Conservation (phyloP, 2,329 filamentous ascomycete genomes). For the Hypoxylon sp. region DNA sequence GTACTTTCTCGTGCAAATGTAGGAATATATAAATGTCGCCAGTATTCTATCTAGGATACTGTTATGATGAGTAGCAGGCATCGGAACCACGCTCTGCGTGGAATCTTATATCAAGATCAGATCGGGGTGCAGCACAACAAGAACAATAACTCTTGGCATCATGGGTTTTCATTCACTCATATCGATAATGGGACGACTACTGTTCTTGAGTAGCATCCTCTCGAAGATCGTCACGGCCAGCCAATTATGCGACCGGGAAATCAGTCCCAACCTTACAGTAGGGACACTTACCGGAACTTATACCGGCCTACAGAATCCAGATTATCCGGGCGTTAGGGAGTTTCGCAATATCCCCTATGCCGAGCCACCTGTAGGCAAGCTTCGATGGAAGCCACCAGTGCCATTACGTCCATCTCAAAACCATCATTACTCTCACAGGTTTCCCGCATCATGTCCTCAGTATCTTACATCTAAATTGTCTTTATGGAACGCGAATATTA, state of each 20-base stretch:
- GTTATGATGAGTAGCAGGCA: not conserved
- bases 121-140: not conserved
- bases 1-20: not conserved
- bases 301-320: conserved; percentile 44
- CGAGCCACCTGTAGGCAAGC: conserved; percentile 66
- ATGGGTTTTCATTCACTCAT: conserved; percentile 14
- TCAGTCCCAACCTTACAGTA: conserved; percentile 44
- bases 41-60: conserved; percentile 2
- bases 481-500: conserved; percentile 50
- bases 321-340: conserved; percentile 47
- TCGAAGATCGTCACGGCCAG: conserved; percentile 15
- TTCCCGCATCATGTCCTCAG: conserved; percentile 53
- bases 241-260: conserved; percentile 11
- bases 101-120: not conserved
- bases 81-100: not conserved
- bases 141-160: conserved; percentile 19
- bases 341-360: conserved; percentile 67
- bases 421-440: conserved; percentile 46
- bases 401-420: conserved; percentile 46
- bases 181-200: conserved; percentile 29
- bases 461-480: conserved; percentile 50
- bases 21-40: conserved; percentile 23
- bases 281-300: conserved; percentile 45
- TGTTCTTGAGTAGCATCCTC: conserved; percentile 30
- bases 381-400: conserved; percentile 61